Evolutionary conservation across 805 yeast genomes (phyloP), one percentile per base, ranked within the genome.

Genomic region (Candida ortonii): DNA sequence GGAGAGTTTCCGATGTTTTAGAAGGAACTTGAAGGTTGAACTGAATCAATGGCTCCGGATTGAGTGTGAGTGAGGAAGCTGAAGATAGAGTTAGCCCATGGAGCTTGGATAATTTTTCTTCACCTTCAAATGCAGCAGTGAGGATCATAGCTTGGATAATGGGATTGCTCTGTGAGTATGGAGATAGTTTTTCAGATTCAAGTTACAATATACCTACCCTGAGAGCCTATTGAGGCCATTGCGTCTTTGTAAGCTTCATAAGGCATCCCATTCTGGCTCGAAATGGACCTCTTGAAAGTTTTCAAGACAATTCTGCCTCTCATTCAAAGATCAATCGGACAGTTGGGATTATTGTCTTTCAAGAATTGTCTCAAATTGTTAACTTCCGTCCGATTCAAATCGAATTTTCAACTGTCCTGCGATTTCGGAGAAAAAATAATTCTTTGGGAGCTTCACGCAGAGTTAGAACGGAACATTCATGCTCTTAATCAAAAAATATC

Each of bases 1-100:
- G 86, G 17, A 90, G 62, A 8, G 75, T 64, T 6, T 66, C 63
- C 0, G 95, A 80, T 0, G 97, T 89, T 20, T 80, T 70, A 5
- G 96, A 85, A 0, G 97, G 97, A 10, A 79, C 64, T 57, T 85
- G 95, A 23, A 90, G 64, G 55, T 90, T 90, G 65, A 90, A 89
- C 50, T 86, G 93, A 1, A 90, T 52, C 34, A 89, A 60, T 1
- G 96, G 94, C 10, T 67, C 68, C 0, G 96, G 96, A 30, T 71
- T 67, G 18, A 88, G 73, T 1, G 95, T 79, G 10, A 90, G 62
- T 1, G 97, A 88, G 9, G 86, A 76, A 27, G 88, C 85, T 1
- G 96, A 86, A 3, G 96, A 84, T 2, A 90, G 65, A 0, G 97
- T 87, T 67, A 85, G 76, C 0, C 97, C 97, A 59, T 72, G 82